A percentile compares a stretch with the other conserved stretches of the same genome.
phyloP scores from a whole-genome alignment of 768 basidiomycete genomes.

The button mushroom (Agaricus bisporus) region DNA sequence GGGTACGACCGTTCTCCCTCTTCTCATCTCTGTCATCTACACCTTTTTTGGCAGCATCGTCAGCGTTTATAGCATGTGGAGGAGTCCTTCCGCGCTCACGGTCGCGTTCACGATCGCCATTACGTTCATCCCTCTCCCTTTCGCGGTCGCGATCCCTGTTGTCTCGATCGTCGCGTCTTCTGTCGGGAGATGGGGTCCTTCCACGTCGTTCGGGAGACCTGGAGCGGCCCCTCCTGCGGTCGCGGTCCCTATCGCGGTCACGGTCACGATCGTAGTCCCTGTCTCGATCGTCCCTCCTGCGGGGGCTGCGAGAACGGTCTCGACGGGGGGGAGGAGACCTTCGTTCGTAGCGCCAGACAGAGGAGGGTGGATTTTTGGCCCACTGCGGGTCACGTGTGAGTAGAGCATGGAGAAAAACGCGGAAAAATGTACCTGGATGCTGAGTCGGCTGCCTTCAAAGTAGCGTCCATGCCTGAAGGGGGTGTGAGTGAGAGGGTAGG shows the following conservation, averaged over 20 bases:
- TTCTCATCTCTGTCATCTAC: slow-evolving; percentile 26
- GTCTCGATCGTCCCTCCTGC: slow-evolving; percentile 19
- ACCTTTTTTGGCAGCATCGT: slow-evolving; percentile 11
- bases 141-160: slow-evolving; percentile 22
- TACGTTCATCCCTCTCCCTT: slow-evolving; percentile 45
- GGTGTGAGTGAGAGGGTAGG: not conserved
- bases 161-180: slow-evolving; percentile 18
- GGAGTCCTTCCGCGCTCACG: slow-evolving; percentile 16
- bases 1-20: slow-evolving; percentile 50
- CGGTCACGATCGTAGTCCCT: slow-evolving; percentile 18
- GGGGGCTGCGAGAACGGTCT: slow-evolving; percentile 24
- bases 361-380: slow-evolving; percentile 34
- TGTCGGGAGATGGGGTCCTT: slow-evolving; percentile 20
- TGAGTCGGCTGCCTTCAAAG: slow-evolving; percentile 31
- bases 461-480: slow-evolving; percentile 28
- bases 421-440: slow-evolving; percentile 24
- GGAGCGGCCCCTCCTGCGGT: slow-evolving; percentile 15
- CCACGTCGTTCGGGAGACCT: slow-evolving; percentile 9
- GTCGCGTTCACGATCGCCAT: slow-evolving; percentile 31
- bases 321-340: slow-evolving; percentile 22
- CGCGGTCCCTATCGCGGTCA: slow-evolving; percentile 19
- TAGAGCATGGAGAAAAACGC: not conserved
- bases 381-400: slow-evolving; percentile 18
- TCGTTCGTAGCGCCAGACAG: slow-evolving; percentile 30
- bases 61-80: slow-evolving; percentile 8